These are phyloP conservation scores for Pythium rishiriense DNA, from an alignment of 352 stramenopile species.

Conservation along the genomic window DNA sequence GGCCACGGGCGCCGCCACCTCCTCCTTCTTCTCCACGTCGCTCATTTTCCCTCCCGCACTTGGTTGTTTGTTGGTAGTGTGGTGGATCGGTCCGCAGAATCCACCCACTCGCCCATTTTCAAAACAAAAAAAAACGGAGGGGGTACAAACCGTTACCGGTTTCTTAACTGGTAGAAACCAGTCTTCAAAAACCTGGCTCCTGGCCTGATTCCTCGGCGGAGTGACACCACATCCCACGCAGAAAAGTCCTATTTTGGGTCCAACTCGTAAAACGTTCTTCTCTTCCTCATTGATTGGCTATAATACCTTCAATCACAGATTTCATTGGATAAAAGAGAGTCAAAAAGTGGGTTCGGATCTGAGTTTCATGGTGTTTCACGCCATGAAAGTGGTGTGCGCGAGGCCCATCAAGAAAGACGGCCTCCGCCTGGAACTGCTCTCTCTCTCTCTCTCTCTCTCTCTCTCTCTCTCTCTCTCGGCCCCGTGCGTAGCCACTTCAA, in stretches of 20 bases:
- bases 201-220: constrained; percentile 14
- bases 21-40: constrained; percentile 27
- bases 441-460: not conserved
- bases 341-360: constrained; percentile 23
- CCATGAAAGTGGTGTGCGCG: not conserved
- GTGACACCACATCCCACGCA: constrained; percentile 1
- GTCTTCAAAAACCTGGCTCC: not conserved
- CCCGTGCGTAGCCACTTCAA: not conserved
- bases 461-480: constrained; percentile 1
- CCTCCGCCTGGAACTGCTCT: constrained; percentile 5
- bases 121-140: constrained; percentile 14
- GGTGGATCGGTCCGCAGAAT: not conserved
- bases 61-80: not conserved
- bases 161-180: constrained; percentile 2
- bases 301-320: not conserved
- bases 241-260: constrained; percentile 17
- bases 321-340: constrained; percentile 11
- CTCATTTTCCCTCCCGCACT: constrained; percentile 17
- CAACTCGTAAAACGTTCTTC: not conserved
- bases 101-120: constrained; percentile 18
- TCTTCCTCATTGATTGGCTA: constrained; percentile 5
- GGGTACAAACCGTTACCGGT: constrained; percentile 12
- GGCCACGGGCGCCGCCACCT: not conserved
- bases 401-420: not conserved
- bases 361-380: constrained; percentile 3